Evolutionary conservation across 2,329 filamentous ascomycete species (phyloP), one percentile per base, ranked within the genome.

Genomic region (Aspergillus calidoustus): DNA sequence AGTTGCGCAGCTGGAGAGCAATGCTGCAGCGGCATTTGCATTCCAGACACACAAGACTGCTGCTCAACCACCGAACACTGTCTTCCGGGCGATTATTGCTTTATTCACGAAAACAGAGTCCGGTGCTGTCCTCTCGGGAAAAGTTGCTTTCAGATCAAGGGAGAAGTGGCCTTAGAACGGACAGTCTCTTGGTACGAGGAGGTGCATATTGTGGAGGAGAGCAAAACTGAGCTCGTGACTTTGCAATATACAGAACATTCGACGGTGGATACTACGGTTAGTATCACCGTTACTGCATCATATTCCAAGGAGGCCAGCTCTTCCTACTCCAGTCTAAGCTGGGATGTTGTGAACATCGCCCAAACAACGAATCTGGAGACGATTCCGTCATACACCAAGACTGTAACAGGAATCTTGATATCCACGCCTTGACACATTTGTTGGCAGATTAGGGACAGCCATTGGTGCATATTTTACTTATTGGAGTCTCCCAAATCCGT

Each of bases 1-100:
- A 19, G 19, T 19, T 19, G 19, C 19, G 19, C 19, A 19, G 19
- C 19, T 19, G 19, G 19, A 19, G 19, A 19, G 19, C 19, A 19
- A 19, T 19, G 52, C 41, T 54, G 52, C 23, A 7, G 44, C 8
- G 23, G 38, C n/a, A 25, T 13, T 38, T 55, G 38, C 17, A 55
- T 47, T 25, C n/a, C 41, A 25, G 38, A 46, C 17, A 31, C 41
- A 43, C 25, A 55, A 15, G 41, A 55, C 22, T 55, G 41, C 53
- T 55, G 53, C 8, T 55, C 53, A 19, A 22, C 38, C 9, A 47
- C 15, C 17, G 23, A 46, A 19, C 41, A 55, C 53, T 55, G 41
- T 8, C 22, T 55, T 31, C 41, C 53, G 2, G 41, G 53, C 3
- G 53, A 55, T n/a, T 55, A 55, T 22, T 55, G 53, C 53, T 55